phyloP scores from a whole-genome alignment of 768 basidiomycete genomes.

The Tylopilus rubrobrunneus region DNA sequence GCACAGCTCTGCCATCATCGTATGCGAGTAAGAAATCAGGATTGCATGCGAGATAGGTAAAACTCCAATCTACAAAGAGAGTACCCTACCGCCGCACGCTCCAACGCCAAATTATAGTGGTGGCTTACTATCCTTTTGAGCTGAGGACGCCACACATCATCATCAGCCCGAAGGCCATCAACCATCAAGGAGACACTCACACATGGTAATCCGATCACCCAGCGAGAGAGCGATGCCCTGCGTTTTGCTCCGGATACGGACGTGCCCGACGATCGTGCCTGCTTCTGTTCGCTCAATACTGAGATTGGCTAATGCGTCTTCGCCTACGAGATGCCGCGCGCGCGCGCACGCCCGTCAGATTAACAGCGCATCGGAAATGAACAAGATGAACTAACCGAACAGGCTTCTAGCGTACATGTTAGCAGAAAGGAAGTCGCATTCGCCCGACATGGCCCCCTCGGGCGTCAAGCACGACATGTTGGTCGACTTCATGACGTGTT shows the following conservation, averaged over 20 bases:
- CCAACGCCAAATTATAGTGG: slow-evolving; percentile 8
- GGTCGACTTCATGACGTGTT: slow-evolving; percentile 93
- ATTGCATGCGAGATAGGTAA: background rate
- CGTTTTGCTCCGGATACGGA: slow-evolving; percentile 94
- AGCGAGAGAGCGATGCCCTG: slow-evolving; percentile 95
- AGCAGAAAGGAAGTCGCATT: slow-evolving; percentile 95
- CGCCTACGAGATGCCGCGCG: slow-evolving; percentile 47
- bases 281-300: slow-evolving; percentile 84
- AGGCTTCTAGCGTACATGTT: slow-evolving; percentile 95
- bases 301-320: slow-evolving; percentile 94
- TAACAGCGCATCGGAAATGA: too few relatives aligned
- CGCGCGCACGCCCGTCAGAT: too few relatives aligned
- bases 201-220: slow-evolving; percentile 81
- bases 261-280: slow-evolving; percentile 85
- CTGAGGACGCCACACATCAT: slow-evolving; percentile 14
- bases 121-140: slow-evolving; percentile 42
- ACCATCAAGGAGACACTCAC: slow-evolving; percentile 28
- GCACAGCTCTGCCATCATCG: too few relatives aligned
- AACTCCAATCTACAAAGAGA: background rate
- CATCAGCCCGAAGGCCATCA: too few relatives aligned
- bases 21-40: background rate
- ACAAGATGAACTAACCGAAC: slow-evolving; percentile 64
- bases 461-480: slow-evolving; percentile 98
- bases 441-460: slow-evolving; percentile 80
- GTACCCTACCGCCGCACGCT: background rate